Percentiles rank a stretch among this genome's conserved stretches.
Conservation (phyloP, 805 yeast species). For the Myxozyma sirexii region DNA sequence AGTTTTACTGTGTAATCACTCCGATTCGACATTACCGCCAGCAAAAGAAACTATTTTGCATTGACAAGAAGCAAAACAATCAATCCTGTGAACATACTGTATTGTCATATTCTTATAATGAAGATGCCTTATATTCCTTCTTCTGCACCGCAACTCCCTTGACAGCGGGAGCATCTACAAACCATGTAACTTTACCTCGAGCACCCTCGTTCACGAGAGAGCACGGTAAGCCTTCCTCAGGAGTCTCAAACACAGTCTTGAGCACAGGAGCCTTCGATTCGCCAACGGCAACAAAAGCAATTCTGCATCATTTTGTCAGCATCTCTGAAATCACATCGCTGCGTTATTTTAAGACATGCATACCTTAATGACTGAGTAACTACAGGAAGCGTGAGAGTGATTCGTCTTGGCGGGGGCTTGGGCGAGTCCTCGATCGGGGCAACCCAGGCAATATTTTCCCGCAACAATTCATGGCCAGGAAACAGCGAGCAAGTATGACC, state of each 20-base stretch:
- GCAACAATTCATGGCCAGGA: conserved; percentile 84
- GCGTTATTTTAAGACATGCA: not conserved
- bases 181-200: conserved; percentile 97
- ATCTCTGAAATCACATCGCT: too few species aligned
- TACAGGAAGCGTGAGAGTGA: conserved; percentile 90
- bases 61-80: not conserved
- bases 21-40: not conserved
- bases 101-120: conserved; percentile 9
- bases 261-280: conserved; percentile 91
- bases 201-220: conserved; percentile 92
- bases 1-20: too few species aligned
- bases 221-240: conserved; percentile 94
- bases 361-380: conserved; percentile 71
- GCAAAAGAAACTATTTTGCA: not conserved
- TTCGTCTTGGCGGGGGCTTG: conserved; percentile 79
- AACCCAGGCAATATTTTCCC: conserved; percentile 94
- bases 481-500: conserved; percentile 97
- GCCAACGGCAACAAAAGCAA: conserved; percentile 95
- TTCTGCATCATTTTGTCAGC: conserved; percentile 46
- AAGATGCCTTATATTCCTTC: conserved; percentile 33
- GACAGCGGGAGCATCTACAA: conserved; percentile 71
- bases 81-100: conserved; percentile 1
- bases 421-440: conserved; percentile 93
- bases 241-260: conserved; percentile 91
- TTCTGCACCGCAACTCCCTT: conserved; percentile 35